A percentile compares a stretch with the other conserved stretches of the same genome.
These are phyloP conservation scores for Rubia peregrina DNA, from an alignment of 305 asterid genomes.

Conservation along the genomic window DNA sequence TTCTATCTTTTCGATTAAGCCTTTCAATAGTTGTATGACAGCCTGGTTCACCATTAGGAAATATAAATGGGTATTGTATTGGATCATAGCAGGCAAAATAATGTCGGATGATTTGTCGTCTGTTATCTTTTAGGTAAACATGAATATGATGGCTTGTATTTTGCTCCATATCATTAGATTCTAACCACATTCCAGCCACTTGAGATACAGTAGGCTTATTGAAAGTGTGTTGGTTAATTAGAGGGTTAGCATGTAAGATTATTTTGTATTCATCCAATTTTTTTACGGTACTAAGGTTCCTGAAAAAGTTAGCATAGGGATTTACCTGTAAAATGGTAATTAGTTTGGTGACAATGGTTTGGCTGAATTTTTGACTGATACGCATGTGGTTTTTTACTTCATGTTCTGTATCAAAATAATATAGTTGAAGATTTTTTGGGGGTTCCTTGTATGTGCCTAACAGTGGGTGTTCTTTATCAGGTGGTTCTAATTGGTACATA, in stretches of 20 bases:
- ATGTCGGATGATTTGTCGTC: background rate
- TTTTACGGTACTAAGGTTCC: background rate
- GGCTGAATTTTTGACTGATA: background rate
- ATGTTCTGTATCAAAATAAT: background rate
- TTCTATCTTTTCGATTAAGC: background rate
- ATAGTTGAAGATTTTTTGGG: background rate
- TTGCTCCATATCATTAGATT: background rate
- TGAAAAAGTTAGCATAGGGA: background rate
- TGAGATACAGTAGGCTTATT: background rate
- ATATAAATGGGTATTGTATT: background rate
- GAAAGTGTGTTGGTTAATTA: background rate
- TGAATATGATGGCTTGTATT: background rate
- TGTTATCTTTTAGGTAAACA: background rate
- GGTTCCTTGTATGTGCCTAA: background rate
- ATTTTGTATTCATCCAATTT: background rate
- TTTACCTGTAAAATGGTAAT: background rate
- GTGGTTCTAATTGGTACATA: background rate
- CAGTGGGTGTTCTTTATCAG: too few relatives aligned
- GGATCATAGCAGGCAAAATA: background rate
- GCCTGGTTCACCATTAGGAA: background rate
- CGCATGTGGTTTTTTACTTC: background rate
- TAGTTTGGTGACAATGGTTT: background rate
- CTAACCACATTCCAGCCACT: background rate
- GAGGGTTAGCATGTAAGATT: background rate
- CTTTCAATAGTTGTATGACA: background rate